These are phyloP conservation scores for Aspergillus panamensis DNA, from an alignment of 495 filamentous ascomycete genomes.

Conservation along the genomic window DNA sequence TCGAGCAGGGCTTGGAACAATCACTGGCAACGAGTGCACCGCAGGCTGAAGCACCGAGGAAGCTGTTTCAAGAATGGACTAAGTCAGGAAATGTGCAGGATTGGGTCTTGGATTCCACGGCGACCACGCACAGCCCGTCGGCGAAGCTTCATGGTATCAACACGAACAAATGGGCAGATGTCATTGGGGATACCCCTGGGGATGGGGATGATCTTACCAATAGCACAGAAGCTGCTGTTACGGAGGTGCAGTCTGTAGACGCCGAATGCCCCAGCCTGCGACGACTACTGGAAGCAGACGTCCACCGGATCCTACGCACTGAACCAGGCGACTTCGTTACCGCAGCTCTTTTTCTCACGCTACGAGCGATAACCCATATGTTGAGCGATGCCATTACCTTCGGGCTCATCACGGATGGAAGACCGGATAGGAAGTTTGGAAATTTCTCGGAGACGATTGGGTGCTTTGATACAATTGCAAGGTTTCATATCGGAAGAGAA, in stretches of 20 bases:
- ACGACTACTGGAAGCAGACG: not conserved
- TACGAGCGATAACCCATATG: not conserved
- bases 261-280: not conserved
- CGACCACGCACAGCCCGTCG: not conserved
- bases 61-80: not conserved
- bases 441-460: not conserved
- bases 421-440: not conserved
- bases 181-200: not conserved
- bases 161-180: not conserved
- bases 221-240: too few relatives aligned
- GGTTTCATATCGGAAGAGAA: not conserved
- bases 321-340: conserved; percentile 8
- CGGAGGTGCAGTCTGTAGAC: not conserved
- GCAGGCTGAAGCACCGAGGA: too few relatives aligned
- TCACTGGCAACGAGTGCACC: not conserved
- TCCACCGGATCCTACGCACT: conserved; percentile 3
- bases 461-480: conserved; percentile 7
- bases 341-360: not conserved
- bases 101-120: not conserved
- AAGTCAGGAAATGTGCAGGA: not conserved
- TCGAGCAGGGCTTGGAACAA: conserved; percentile 2
- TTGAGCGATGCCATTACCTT: not conserved
- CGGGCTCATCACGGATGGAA: not conserved
- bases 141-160: not conserved
- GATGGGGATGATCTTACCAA: not conserved